Base-by-base conservation (phyloP, 2,329 filamentous ascomycete species). In the Fusarium mangiferae region DNA sequence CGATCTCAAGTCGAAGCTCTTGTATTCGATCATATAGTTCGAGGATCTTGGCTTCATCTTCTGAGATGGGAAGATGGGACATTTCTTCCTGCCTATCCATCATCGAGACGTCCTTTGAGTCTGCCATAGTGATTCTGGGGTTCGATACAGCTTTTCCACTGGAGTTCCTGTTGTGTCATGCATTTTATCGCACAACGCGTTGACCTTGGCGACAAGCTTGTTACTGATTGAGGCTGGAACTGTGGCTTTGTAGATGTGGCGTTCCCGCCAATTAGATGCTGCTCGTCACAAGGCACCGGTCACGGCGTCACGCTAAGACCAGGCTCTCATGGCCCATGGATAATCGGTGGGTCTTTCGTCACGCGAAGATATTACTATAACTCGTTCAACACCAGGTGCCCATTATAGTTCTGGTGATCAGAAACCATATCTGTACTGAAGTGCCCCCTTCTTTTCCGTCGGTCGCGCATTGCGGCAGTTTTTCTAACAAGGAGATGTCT, bases 1-100 rank as follows among this genome's bases (percentile, higher is more conserved):
- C 91, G 62, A 91, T 89, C 83, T 96, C 92, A 28, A 96, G 84
- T 77, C 91, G 89, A 49, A 95, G 86, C 80, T 93, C 90, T 78
- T 92, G 90, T 33, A 94, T 84, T 74, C 88, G 88, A 80, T 95
- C 91, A 82, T 94, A 93, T 55, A 95, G 87, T 45, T 90, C 87
- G 41, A 96, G 85, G 35, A 92, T 87, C 72, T 87, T 87, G 76
- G 87, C 84, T 82, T 97, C 94, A 68, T 89, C 86, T 41, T 90
- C 86, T 4, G 91, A 93, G 48, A 96, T 85, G 13, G 87, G 85
- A 42, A 91, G 85, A 66, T 79, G 75, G 24, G 76, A 66, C 35
- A 76, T 82, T 81, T 87, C 84, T 66, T 78, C 72, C 75, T 75
- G 48, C 49, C 56, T 63, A 49, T 75, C 55, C 35, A 56, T 65